These are phyloP conservation scores for Puccinellia tenuiflora DNA, from an alignment of 176 grass and related monocot species.

Conservation along the genomic window DNA sequence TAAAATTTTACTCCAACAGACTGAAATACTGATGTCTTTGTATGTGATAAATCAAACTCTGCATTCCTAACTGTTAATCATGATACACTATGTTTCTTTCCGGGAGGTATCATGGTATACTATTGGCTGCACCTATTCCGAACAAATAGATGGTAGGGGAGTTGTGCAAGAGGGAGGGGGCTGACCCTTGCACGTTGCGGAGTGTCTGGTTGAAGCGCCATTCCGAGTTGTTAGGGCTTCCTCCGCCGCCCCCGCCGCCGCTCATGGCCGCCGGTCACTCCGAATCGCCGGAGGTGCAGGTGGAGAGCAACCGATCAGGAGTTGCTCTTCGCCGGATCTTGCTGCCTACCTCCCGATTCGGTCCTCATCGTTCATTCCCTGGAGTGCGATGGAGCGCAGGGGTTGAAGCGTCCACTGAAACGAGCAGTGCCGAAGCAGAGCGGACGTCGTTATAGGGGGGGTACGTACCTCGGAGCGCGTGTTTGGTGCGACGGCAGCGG, in stretches of 20 bases:
- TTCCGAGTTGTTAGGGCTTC: conserved; percentile 75
- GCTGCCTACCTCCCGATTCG: not conserved
- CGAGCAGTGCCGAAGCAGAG: not conserved
- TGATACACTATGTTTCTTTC: not conserved
- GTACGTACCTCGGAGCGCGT: not conserved
- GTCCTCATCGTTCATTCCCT: not conserved
- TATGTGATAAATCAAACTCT: not conserved
- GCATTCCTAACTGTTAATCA: not conserved
- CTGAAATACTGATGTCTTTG: not conserved
- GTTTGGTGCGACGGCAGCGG: not conserved
- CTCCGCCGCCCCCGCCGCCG: conserved; percentile 24
- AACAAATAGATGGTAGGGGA: not conserved
- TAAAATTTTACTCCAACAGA: not conserved
- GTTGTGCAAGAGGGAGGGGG: not conserved
- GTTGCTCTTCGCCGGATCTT: conserved; percentile 1
- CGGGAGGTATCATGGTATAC: not conserved
- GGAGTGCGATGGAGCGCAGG: not conserved
- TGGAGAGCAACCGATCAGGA: not conserved
- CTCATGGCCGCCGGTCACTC: conserved; percentile 14
- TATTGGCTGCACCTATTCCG: not conserved
- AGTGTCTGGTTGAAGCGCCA: conserved; percentile 98
- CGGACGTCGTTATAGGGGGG: not conserved
- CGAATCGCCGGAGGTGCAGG: not conserved
- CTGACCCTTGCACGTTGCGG: conserved; percentile 84
- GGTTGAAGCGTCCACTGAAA: not conserved